Base-by-base conservation (phyloP, 75 land plant genomes). In the Cryptomeria japonica region DNA sequence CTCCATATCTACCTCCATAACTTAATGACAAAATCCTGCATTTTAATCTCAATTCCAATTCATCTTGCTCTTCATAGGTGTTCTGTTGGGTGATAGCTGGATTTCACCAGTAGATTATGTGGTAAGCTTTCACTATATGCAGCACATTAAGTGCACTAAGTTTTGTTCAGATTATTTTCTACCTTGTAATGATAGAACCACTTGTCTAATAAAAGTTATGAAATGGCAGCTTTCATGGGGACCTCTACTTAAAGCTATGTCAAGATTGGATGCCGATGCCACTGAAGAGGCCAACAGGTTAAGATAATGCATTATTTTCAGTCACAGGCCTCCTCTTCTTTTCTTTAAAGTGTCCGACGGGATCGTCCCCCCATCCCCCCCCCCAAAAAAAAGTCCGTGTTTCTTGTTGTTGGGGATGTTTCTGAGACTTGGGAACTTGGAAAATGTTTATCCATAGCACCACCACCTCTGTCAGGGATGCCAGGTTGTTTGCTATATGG, bases 71-170 rank as follows among this genome's bases (percentile, higher is more conserved):
- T 51, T 0, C 37, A 0, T 37, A 97, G 98, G 98, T 47, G 92
- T 97, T 90, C 93, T 92, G 13, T 88, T 97, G 70, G 98, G 98
- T 47, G 93, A 97, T 70, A 96, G 93, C 80, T 97, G 98, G 98
- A 97, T 97, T 68, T 97, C 98, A 1, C 98, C 98, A n/a, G 95
- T 93, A 85, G 98, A 97, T 89, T 97, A 92, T 90, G 92, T 96
- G 92, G 98, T 97, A 83, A 87, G 88, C 8, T 34, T 73, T 34
- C 37, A 53, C 12, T 32, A 84, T 84, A 12, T 15, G 13, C 42
- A 53, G 4, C 32, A 6, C 19, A 37, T 11, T 58, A 68, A 68
- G n/a, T 68, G 25, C 72, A 68, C 7, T 9, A 28, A 5, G 72
- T 4, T 28, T 28, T 28, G n/a, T 68, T 68, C 14, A 18, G 7